Conservation (phyloP, 805 yeast species). For the Saccharomycopsis sp. region DNA sequence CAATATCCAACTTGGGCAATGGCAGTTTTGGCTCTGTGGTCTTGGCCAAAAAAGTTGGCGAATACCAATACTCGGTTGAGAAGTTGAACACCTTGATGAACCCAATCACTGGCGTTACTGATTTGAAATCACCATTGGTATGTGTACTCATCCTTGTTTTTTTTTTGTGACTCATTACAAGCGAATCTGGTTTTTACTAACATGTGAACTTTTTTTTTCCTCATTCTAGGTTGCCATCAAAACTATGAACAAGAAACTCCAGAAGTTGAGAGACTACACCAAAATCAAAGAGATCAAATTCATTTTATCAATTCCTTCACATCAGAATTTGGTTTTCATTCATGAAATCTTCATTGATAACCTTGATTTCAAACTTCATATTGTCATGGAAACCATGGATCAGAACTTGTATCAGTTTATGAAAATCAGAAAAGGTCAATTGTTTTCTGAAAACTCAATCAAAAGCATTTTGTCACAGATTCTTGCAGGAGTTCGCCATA, state of each 20-base stretch:
- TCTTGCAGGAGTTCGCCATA: slow-evolving; percentile 70
- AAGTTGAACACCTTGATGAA: slow-evolving; percentile 40
- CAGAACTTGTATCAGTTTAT: slow-evolving; percentile 74
- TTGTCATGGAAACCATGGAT: slow-evolving; percentile 84
- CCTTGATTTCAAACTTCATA: slow-evolving; percentile 49
- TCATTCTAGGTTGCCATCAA: slow-evolving; percentile 64
- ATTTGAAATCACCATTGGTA: slow-evolving; percentile 12
- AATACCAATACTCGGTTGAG: slow-evolving; percentile 25
- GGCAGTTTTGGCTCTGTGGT: slow-evolving; percentile 73
- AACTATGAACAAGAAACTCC: slow-evolving; percentile 53
- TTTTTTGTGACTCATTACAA: no score
- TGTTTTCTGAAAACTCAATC: slow-evolving; percentile 49
- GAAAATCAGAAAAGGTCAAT: slow-evolving; percentile 44
- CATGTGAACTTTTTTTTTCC: slow-evolving; percentile 29
- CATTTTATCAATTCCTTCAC: slow-evolving; percentile 59
- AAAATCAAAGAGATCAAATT: slow-evolving; percentile 60
- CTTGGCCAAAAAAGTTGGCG: slow-evolving; percentile 38
- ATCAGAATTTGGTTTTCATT: slow-evolving; percentile 61
- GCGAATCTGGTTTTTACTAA: no score
- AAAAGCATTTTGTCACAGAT: slow-evolving; percentile 65
- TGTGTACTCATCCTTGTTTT: slow-evolving; percentile 17
- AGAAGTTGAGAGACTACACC: slow-evolving; percentile 45
- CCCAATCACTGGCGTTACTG: slow-evolving; percentile 19
- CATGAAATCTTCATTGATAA: slow-evolving; percentile 75
- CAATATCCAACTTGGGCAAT: slow-evolving; percentile 49